phyloP scores from a whole-genome alignment of 768 basidiomycete species.

The Mycena epipterygia region DNA sequence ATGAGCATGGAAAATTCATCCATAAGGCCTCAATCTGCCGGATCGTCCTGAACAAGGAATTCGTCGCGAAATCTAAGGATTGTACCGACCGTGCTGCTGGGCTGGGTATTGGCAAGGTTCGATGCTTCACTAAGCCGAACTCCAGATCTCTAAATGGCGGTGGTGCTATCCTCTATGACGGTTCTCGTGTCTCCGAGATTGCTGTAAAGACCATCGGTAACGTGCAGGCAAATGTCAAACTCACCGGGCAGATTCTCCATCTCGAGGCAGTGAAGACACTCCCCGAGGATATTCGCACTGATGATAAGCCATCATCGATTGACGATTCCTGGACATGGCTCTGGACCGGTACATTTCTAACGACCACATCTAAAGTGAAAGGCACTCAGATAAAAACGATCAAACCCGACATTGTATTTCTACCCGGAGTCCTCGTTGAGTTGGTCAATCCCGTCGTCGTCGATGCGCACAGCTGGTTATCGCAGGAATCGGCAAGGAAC shows the following conservation, averaged over 20 bases:
- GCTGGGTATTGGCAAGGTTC: not conserved
- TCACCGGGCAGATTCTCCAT: not conserved
- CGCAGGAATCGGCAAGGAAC: not conserved
- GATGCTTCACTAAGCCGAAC: not conserved
- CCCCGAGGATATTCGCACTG: not conserved
- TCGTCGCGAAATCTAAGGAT: conserved; percentile 20
- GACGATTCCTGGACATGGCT: conserved; percentile 2
- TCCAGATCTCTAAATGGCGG: not conserved
- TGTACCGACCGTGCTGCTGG: not conserved
- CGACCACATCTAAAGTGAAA: not conserved
- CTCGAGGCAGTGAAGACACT: not conserved
- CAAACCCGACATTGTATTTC: not conserved
- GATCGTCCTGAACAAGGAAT: conserved; percentile 5
- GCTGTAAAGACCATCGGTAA: not conserved
- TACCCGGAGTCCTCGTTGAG: not conserved
- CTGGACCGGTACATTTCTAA: not conserved
- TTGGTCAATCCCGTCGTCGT: not conserved
- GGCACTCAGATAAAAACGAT: not conserved
- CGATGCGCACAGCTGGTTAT: not conserved
- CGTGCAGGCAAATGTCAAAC: not conserved
- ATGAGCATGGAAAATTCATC: not conserved
- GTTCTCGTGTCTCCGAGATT: not conserved
- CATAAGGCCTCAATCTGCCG: conserved; percentile 19
- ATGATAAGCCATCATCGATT: not conserved
- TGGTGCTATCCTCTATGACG: not conserved